Base-by-base conservation (phyloP, 768 basidiomycete species). In the Suillus occidentalis region DNA sequence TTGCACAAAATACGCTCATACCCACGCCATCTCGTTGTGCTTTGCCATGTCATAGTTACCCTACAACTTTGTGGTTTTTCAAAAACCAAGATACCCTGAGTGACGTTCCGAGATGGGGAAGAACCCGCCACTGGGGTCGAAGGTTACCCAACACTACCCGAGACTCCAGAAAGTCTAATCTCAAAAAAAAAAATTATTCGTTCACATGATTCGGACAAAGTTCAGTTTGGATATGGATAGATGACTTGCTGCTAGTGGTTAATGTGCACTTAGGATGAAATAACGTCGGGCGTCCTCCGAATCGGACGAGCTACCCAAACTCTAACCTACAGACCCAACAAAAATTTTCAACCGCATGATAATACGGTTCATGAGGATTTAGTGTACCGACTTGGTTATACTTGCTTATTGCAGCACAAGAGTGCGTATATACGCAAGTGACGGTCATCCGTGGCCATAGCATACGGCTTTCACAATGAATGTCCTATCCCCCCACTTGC, bases 31-130 rank as follows among this genome's bases (percentile, higher is more conserved):
- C 14, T 31, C 12, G 52, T 53, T 13, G 31, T 55, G 10, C 34
- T 34, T 20, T 12, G 6, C 12, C 31, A 31, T 55, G 53, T 34
- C 53, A n/a, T n/a, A 36, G 12, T 13, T 20, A 34, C 53, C 31
- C 10, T 34, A 20, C 7, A 20, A 52, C 14, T 16, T 7, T 20
- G 31, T 53, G 5, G 73, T 70, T 25, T 70, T 68, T 39, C n/a
- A 49, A 37, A 50, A 6, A 49, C 9, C 6, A 59, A 36, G 12
- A 53, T 36, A 53, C 52, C 31, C 9, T 10, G 18, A 31, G 18
- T 34, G 53, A 34, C 18, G 18, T 34, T 55, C 9, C 16, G 4
- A 31, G 53, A 34, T 2, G 52, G 31, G 18, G 18, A 34, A 20
- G 31, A 53, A 53, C 18, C 31, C 52, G 52, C 50, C 50, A 28